A percentile compares a stretch with the other conserved stretches of the same genome.
These are phyloP conservation scores for Monosporozyma siamensis DNA, from an alignment of 805 yeast species.

Conservation along the genomic window DNA sequence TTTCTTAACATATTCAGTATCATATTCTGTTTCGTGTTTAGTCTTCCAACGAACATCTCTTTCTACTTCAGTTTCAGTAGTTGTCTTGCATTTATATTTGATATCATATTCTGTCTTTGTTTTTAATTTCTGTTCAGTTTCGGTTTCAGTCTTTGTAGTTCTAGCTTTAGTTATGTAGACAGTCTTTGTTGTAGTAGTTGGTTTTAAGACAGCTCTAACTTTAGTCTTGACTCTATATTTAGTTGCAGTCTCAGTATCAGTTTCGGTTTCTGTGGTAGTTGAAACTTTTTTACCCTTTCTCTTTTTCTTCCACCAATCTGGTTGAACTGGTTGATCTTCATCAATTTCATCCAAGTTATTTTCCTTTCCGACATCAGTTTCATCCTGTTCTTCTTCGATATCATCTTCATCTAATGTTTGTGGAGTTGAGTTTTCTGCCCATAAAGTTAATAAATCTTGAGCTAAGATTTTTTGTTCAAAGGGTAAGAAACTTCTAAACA, in stretches of 20 bases:
- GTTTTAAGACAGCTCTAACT: not conserved
- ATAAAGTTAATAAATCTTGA: conserved; percentile 2
- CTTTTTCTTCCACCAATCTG: conserved; percentile 5
- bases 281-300: conserved; percentile 3
- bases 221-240: conserved; percentile 1
- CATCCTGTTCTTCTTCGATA: not conserved
- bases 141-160: conserved; percentile 3
- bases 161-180: conserved; percentile 3
- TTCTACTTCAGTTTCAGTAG: conserved; percentile 10
- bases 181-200: conserved; percentile 7
- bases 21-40: conserved; percentile 4
- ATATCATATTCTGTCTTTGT: conserved; percentile 9
- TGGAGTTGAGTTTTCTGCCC: not conserved
- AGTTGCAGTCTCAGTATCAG: conserved; percentile 7
- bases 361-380: too few relatives aligned
- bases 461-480: conserved; percentile 7
- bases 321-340: not conserved
- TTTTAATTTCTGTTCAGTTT: conserved; percentile 5
- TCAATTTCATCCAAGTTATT: not conserved
- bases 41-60: conserved; percentile 7
- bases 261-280: conserved; percentile 6
- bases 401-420: not conserved
- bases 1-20: conserved; percentile 10
- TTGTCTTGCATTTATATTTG: conserved; percentile 4
- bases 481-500: conserved; percentile 9